phyloP scores from a whole-genome alignment of 768 basidiomycete species.

The Russula ochroleuca region DNA sequence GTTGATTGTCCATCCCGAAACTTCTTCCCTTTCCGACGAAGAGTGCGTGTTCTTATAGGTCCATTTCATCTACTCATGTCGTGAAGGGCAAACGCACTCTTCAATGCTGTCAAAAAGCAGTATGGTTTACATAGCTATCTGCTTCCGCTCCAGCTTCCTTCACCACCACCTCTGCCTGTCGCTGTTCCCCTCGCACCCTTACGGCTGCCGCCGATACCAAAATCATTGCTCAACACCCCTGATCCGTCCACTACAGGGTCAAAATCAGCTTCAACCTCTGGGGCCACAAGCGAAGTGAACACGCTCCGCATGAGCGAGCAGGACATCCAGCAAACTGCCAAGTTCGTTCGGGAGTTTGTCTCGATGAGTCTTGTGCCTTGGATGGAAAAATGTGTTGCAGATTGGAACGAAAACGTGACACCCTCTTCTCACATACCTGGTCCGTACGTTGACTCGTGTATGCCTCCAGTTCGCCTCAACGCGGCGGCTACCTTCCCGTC shows the following conservation, averaged over 20 bases:
- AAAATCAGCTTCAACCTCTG: conserved; percentile 34
- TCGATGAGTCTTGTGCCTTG: conserved; percentile 88
- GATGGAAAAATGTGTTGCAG: conserved; percentile 92
- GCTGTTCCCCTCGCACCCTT: conserved; percentile 63
- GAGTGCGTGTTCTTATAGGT: conserved; percentile 50
- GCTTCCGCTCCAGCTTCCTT: conserved; percentile 57
- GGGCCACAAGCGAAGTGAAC: conserved; percentile 24
- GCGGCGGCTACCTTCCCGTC: conserved; percentile 70
- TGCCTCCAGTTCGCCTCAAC: conserved; percentile 59
- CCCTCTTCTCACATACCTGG: conserved; percentile 6
- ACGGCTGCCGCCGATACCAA: conserved; percentile 53
- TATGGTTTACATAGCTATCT: conserved; percentile 75
- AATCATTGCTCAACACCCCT: conserved; percentile 29
- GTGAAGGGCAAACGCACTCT: conserved; percentile 66
- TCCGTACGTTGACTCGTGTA: background rate
- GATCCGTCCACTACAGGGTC: conserved; percentile 20
- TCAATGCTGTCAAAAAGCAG: conserved; percentile 86
- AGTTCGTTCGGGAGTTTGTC: conserved; percentile 83
- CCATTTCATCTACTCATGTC: conserved; percentile 10
- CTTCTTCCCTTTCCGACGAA: conserved; percentile 67
- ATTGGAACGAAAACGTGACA: conserved; percentile 86
- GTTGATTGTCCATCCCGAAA: conserved; percentile 69
- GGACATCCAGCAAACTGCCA: conserved; percentile 70
- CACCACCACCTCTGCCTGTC: conserved; percentile 59
- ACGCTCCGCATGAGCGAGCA: conserved; percentile 54